Evolutionary conservation across 2,329 filamentous ascomycete genomes (phyloP).

Genomic region (Dothiorella sarmentorum): DNA sequence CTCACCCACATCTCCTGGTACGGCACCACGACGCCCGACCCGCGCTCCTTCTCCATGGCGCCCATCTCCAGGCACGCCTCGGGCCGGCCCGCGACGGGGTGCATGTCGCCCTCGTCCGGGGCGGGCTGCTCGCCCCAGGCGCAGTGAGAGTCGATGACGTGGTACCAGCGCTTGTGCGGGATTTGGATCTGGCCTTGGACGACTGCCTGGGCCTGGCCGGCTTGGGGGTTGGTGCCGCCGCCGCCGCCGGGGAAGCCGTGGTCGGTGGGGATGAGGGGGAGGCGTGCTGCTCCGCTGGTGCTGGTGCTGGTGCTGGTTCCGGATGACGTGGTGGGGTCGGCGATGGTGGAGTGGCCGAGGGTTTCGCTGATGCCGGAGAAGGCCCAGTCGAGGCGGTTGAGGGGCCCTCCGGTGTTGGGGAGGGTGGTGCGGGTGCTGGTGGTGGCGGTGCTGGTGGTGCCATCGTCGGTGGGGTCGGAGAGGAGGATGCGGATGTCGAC

Average conservation of each 20-base stretch:
- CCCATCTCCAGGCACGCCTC: constrained; percentile 54
- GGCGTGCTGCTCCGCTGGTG: too few species aligned
- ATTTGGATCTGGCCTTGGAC: not conserved
- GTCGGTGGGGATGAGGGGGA: constrained; percentile 46
- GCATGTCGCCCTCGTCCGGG: constrained; percentile 58
- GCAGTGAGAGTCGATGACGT: constrained; percentile 59
- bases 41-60: constrained; percentile 54
- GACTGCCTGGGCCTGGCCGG: too few species aligned
- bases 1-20: constrained; percentile 70
- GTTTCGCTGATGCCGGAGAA: too few species aligned
- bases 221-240: not conserved
- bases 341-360: too few species aligned
- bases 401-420: constrained; percentile 28
- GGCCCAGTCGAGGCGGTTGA: constrained; percentile 58
- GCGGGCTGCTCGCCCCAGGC: constrained; percentile 27
- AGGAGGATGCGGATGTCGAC: constrained; percentile 59
- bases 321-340: too few species aligned
- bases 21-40: constrained; percentile 46
- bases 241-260: constrained; percentile 60
- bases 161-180: constrained; percentile 49
- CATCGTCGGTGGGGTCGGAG: constrained; percentile 18
- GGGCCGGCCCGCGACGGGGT: constrained; percentile 30
- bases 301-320: too few species aligned
- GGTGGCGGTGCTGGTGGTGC: too few species aligned
- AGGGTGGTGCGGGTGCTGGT: constrained; percentile 11